phyloP scores from a whole-genome alignment of 2,329 filamentous ascomycete genomes.

The Dissoconium aciculare region DNA sequence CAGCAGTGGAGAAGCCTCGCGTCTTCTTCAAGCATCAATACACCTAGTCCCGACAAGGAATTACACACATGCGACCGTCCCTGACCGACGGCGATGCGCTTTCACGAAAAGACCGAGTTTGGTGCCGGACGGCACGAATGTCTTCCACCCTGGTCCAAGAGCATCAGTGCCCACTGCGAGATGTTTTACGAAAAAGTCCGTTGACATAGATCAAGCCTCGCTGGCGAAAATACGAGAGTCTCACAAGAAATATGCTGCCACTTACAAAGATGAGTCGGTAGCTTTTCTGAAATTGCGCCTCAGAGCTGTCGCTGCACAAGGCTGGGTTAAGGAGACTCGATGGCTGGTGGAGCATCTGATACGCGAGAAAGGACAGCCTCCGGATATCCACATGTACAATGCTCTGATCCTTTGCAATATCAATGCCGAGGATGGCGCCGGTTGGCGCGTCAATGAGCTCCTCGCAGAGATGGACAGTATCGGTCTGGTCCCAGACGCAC shows the following conservation, averaged over 20 bases:
- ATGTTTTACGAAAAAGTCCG: too few relatives aligned
- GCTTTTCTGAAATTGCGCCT: conserved; percentile 36
- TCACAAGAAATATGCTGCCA: background rate
- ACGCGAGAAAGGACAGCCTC: conserved; percentile 37
- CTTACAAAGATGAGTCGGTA: conserved; percentile 10
- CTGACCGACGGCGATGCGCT: conserved; percentile 3
- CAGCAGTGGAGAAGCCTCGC: conserved; percentile 2
- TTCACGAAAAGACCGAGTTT: conserved; percentile 2
- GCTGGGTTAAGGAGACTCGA: conserved; percentile 27
- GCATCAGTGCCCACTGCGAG: background rate
- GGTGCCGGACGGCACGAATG: conserved; percentile 1
- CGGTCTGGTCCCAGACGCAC: conserved; percentile 47
- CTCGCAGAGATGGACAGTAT: conserved; percentile 55
- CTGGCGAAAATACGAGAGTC: background rate
- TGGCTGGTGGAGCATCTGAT: conserved; percentile 45
- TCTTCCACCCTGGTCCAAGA: conserved; percentile 1
- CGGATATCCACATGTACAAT: conserved; percentile 52
- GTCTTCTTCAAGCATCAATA: conserved; percentile 6
- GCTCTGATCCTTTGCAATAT: conserved; percentile 60
- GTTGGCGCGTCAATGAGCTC: conserved; percentile 46
- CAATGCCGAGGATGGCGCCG: conserved; percentile 48
- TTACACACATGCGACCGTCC: conserved; percentile 12
- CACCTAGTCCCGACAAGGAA: conserved; percentile 9
- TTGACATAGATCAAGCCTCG: background rate
- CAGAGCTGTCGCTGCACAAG: conserved; percentile 26